Percentiles rank a stretch among this genome's conserved stretches.
Conservation (phyloP, 139 green algal species). For the Tetradesmus lagerheimii region DNA sequence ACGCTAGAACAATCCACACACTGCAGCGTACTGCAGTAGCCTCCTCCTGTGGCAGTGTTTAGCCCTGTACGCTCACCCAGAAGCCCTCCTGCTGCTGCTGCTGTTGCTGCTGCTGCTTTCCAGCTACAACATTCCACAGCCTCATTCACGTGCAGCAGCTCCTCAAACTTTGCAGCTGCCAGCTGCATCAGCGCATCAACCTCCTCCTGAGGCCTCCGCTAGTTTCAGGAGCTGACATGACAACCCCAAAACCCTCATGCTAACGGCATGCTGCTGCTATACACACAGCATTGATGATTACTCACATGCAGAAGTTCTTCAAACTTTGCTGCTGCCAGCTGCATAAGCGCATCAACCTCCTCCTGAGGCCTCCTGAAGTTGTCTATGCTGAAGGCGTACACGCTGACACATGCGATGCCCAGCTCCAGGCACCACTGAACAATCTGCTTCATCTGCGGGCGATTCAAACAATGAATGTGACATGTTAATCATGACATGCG, state of each 20-base stretch:
- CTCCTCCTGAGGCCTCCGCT: constrained; percentile 77
- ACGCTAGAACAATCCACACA: no score
- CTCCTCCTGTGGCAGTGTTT: no score
- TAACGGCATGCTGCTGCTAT: no score
- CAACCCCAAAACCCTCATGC: no score
- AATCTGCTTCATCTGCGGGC: constrained; percentile 87
- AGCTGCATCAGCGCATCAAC: constrained; percentile 89
- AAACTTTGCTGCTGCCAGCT: constrained; percentile 85
- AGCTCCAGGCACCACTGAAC: constrained; percentile 94
- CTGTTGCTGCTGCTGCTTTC: not conserved
- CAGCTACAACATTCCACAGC: not conserved
- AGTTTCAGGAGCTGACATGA: no score
- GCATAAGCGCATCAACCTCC: constrained; percentile 92
- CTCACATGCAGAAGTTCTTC: constrained; percentile 67
- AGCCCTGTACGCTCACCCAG: no score
- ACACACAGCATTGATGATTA: no score
- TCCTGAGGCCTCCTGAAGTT: constrained; percentile 88
- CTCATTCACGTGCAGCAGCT: constrained; percentile 65
- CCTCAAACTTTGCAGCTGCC: constrained; percentile 79
- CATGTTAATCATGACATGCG: no score
- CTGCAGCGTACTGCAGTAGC: no score
- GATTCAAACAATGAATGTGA: no score
- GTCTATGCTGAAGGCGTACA: constrained; percentile 97
- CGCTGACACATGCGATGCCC: constrained; percentile 83
- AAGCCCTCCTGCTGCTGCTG: not conserved